A percentile compares a stretch with the other conserved stretches of the same genome.
These are phyloP conservation scores for Scedosporium minutisporum DNA, from an alignment of 2,329 filamentous ascomycete genomes.

Conservation along the genomic window DNA sequence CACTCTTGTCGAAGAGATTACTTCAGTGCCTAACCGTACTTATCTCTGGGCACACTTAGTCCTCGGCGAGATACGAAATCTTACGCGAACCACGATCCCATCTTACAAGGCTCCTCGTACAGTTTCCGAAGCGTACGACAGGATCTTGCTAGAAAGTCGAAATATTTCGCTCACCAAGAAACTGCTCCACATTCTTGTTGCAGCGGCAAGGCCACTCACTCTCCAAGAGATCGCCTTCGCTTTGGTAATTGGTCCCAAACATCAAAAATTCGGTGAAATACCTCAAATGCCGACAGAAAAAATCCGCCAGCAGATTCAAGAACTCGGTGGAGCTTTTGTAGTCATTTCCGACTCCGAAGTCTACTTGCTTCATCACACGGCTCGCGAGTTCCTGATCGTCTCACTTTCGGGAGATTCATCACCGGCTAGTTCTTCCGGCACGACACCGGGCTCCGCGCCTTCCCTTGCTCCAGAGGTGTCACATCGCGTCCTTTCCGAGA, in stretches of 20 bases:
- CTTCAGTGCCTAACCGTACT: conserved; percentile 12
- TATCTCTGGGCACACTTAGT: conserved; percentile 19
- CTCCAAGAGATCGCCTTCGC: conserved; percentile 14
- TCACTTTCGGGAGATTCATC: background rate
- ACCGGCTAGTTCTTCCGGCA: background rate
- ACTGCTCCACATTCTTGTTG: conserved; percentile 16
- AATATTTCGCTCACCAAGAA: conserved; percentile 10
- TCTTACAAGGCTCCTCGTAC: background rate
- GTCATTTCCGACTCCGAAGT: conserved; percentile 14
- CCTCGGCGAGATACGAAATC: conserved; percentile 10
- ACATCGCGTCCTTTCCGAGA: background rate
- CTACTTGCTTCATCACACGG: conserved; percentile 20
- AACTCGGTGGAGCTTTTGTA: conserved; percentile 23
- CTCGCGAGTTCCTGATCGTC: conserved; percentile 18
- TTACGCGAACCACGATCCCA: background rate
- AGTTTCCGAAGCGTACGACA: conserved; percentile 17
- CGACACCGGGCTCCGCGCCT: background rate
- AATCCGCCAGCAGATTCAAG: conserved; percentile 11
- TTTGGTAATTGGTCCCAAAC: conserved; percentile 4
- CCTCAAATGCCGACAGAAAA: background rate
- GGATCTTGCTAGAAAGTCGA: conserved; percentile 13
- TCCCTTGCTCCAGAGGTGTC: background rate
- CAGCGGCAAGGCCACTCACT: conserved; percentile 14
- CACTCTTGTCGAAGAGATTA: background rate
- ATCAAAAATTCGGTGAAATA: background rate